Evolutionary conservation across 1,284 basidiomycete genomes (phyloP).

Genomic region (Neonothopanus nambi): DNA sequence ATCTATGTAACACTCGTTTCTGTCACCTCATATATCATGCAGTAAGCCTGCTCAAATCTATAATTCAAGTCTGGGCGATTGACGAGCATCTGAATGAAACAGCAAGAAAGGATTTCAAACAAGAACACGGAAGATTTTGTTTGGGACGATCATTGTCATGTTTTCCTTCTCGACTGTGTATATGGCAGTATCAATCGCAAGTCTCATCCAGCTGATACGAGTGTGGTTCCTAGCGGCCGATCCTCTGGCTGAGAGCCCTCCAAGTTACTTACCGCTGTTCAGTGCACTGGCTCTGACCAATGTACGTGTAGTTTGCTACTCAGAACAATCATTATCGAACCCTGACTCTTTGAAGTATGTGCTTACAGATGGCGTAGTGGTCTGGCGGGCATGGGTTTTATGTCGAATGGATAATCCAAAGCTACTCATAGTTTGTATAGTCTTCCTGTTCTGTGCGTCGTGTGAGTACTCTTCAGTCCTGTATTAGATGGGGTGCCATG

Average conservation of each 20-base stretch:
- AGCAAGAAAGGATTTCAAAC: conserved; percentile 9
- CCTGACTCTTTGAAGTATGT: conserved; percentile 21
- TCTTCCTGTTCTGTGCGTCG: conserved; percentile 16
- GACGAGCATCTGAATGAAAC: no score
- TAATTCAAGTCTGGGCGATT: no score
- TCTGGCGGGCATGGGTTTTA: conserved; percentile 26
- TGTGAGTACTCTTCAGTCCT: conserved; percentile 7
- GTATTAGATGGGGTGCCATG: background rate
- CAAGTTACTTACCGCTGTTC: conserved; percentile 15
- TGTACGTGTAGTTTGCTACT: conserved; percentile 11
- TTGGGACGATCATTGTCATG: conserved; percentile 11
- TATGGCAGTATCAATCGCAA: conserved; percentile 18
- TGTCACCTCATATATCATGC: conserved; percentile 2
- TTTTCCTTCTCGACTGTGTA: conserved; percentile 18
- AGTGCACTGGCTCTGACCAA: conserved; percentile 22
- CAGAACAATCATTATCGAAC: background rate
- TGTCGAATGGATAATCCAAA: conserved; percentile 16
- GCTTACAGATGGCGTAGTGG: conserved; percentile 23
- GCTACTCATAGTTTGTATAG: conserved; percentile 15
- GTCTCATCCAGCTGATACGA: conserved; percentile 14
- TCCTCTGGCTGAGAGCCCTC: background rate
- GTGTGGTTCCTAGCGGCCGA: background rate
- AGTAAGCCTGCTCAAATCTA: no score
- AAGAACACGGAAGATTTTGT: conserved; percentile 1
- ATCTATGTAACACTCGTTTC: conserved; percentile 9